Evolutionary conservation across 441 rosid genomes (phyloP).

Genomic region (Erysimum pusillum): DNA sequence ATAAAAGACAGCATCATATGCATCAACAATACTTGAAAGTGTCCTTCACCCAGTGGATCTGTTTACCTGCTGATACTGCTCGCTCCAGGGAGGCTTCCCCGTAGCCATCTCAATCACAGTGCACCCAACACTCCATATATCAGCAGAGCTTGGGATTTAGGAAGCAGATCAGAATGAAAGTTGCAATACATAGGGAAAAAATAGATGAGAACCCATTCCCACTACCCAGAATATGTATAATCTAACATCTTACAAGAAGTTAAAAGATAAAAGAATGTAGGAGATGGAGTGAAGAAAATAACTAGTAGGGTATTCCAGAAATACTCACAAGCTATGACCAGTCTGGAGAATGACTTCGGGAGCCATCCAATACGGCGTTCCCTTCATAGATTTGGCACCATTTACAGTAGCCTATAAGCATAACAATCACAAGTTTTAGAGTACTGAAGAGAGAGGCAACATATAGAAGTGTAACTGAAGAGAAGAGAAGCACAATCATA

Average conservation of each 20-base stretch:
- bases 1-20: conserved; percentile 9
- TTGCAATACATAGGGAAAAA: conserved; percentile 27
- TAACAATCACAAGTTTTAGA: conserved; percentile 25
- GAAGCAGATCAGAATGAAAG: conserved; percentile 39
- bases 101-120: conserved; percentile 91
- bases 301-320: conserved; percentile 18
- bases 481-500: conserved; percentile 43
- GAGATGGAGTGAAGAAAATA: conserved; percentile 16
- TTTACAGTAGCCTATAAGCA: conserved; percentile 71
- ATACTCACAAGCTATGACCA: conserved; percentile 81
- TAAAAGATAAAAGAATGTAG: conserved; percentile 6
- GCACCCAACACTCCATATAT: conserved; percentile 86
- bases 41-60: conserved; percentile 35
- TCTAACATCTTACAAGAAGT: conserved; percentile 6
- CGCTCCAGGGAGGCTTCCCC: conserved; percentile 91
- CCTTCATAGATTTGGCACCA: conserved; percentile 89
- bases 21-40: conserved; percentile 21
- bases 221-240: conserved; percentile 15
- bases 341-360: conserved; percentile 90
- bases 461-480: conserved; percentile 8
- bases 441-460: conserved; percentile 11
- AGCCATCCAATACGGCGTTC: conserved; percentile 90
- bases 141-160: conserved; percentile 70
- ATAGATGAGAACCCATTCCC: conserved; percentile 11
- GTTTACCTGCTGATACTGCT: conserved; percentile 82